Base-by-base conservation (phyloP, 75 land plant genomes). In the Azolla pinnata region DNA sequence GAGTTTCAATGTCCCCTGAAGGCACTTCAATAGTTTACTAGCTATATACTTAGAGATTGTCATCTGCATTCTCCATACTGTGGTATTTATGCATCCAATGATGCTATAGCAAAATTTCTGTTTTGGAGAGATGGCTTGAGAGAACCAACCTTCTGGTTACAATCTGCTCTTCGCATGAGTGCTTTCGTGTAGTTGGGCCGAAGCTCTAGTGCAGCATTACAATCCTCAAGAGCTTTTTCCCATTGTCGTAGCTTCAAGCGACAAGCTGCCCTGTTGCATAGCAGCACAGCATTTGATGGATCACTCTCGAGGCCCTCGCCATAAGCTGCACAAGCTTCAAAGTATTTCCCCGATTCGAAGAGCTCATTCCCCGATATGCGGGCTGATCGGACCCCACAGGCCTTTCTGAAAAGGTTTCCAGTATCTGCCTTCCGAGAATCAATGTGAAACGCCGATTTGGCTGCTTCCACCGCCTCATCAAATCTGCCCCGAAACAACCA, bases 161-260 rank as follows among this genome's bases (percentile, higher is more conserved):
- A 88, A 44, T 79, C 64, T 12, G 89, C 93, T 14, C 88, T 69
- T n/a, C 93, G 57, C 19, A 79, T 56, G 40, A 86, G 79, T 14
- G 93, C 88, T 65, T 88, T 88, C 17, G 55, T 61, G 33, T 88
- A 88, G 44, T 72, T 69, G 34, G 92, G 88, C 26, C 64, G 76
- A 8, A 81, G 55, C 2, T 27, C 48, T n/a, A 93, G 78, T 28
- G 98, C 96, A 18, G 69, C 44, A 30, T 60, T 79, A 79, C 98
- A 93, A 46, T 93, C 98, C 51, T 88, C 96, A n/a, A 83, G 48
- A n/a, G 98, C 89, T 29, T 79, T 88, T 31, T 93, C 96, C 68
- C 67, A 85, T 12, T 88, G 89, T 1, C 96, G 83, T 1, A 89
- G 75, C 67, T 85, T 88, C n/a, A 75, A 79, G n/a, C 77, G 56